A percentile compares a stretch with the other conserved stretches of the same genome.
Conservation (phyloP, 208 protist species). For the Polymyxa betae region DNA sequence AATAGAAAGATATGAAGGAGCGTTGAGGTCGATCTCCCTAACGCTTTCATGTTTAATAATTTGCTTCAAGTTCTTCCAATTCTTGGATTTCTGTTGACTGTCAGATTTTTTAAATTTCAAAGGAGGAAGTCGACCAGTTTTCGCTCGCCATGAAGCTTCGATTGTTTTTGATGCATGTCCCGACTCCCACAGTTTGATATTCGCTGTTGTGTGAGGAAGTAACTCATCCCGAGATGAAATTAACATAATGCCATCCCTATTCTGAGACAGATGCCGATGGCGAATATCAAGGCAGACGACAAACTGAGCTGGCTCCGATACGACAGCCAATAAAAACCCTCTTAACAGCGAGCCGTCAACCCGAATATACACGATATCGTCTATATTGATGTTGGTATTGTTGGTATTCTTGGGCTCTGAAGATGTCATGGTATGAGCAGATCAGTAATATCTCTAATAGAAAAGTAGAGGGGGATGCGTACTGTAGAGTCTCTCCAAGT, state of each 20-base stretch:
- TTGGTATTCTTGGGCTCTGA: too few relatives aligned
- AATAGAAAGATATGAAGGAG: not conserved
- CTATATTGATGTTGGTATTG: not conserved
- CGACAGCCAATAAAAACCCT: not conserved
- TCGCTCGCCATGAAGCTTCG: not conserved
- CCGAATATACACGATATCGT: slow-evolving; percentile 31
- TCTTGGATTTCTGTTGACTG: not conserved
- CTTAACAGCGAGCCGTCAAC: slow-evolving; percentile 21
- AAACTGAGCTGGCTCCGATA: not conserved
- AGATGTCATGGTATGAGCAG: too few relatives aligned
- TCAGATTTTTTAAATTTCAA: not conserved
- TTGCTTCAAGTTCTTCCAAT: slow-evolving; percentile 37
- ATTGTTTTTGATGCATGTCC: not conserved
- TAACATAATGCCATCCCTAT: slow-evolving; percentile 29
- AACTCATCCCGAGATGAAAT: not conserved
- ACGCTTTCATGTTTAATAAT: slow-evolving; percentile 11
- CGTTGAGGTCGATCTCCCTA: not conserved
- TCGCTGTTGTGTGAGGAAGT: not conserved
- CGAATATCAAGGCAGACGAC: slow-evolving; percentile 46
- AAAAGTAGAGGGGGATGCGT: too few relatives aligned
- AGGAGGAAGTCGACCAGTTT: not conserved
- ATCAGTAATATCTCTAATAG: too few relatives aligned
- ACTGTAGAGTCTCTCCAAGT: too few relatives aligned
- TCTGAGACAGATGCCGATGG: slow-evolving; percentile 8
- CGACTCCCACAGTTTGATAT: not conserved